Evolutionary conservation across 2,329 filamentous ascomycete species (phyloP), one percentile per base, ranked within the genome.

Genomic region (Dothistroma septosporum): DNA sequence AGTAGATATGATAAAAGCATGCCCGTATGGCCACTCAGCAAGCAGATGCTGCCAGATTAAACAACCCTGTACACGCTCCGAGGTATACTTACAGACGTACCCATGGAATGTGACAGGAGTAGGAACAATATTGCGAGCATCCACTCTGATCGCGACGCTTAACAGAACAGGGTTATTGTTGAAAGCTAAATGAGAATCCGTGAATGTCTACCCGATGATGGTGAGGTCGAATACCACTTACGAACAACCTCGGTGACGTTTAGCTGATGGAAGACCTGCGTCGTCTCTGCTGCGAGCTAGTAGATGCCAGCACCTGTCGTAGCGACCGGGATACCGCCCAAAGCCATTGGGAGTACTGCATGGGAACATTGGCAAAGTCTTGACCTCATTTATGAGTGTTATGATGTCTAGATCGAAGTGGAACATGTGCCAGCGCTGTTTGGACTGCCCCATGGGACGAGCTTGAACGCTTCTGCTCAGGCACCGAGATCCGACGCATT

Each of bases 241-340:
- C 55, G 55, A 10, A 33, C n/a, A 12, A 31, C 14, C n/a, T 53
- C 50, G 31, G 24, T 53, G 19, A 57, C 28, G 11, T 53, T 31
- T 33, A 64, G 22, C 11, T 62, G 22, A n/a, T 57, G 24, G 52
- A 64, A 64, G 41, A 62, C 63, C 37, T 64, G 63, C n/a, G 60
- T 54, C 16, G 52, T 62, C 14, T 57, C 60, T 19, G 63, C 62
- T 2, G 63, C 63, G 21, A 64, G 63, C 14, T 64, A 19, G 24
- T 62, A 60, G 1, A 60, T 64, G n/a, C 63, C 63, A 46, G 60
- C 31, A n/a, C 63, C 63, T 0, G 63, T 64, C 11, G 60, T 64
- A 16, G 63, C 63, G 5, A 64, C 60, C 6, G 60, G 58, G n/a
- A 64, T 64, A 7, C 44, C 54, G 19, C 63, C 44, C 61, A 9